These are phyloP conservation scores for Auricularia auricula-judae DNA, from an alignment of 768 basidiomycete genomes.

Conservation along the genomic window DNA sequence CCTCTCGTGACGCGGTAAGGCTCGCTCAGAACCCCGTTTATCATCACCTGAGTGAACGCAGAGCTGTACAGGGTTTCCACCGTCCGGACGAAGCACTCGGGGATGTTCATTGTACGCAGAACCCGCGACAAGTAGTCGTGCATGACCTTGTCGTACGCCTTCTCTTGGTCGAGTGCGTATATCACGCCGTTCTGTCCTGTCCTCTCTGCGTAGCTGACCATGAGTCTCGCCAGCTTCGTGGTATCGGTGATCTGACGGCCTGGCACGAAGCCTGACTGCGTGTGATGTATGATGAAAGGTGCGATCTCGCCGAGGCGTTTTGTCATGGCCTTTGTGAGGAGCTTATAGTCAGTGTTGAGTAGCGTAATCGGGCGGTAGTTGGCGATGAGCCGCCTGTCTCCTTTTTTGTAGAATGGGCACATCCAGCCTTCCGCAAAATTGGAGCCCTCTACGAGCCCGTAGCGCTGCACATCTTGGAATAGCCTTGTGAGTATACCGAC, in stretches of 20 bases:
- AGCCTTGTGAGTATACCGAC: constrained; percentile 20
- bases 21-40: constrained; percentile 22
- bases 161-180: constrained; percentile 11
- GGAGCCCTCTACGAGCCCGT: constrained; percentile 10
- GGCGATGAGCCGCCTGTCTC: constrained; percentile 3
- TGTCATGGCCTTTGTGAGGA: constrained; percentile 17
- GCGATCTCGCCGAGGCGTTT: constrained; percentile 10
- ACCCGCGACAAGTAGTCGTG: constrained; percentile 11
- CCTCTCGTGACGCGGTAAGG: constrained; percentile 20
- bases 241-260: constrained; percentile 23
- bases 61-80: constrained; percentile 19
- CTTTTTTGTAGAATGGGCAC: constrained; percentile 29
- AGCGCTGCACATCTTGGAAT: constrained; percentile 31
- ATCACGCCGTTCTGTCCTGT: constrained; percentile 9
- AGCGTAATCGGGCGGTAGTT: constrained; percentile 15
- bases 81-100: constrained; percentile 12
- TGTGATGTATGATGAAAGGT: constrained; percentile 17
- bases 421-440: constrained; percentile 22
- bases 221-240: constrained; percentile 14
- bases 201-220: constrained; percentile 9
- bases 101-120: constrained; percentile 5
- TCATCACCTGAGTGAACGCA: constrained; percentile 19
- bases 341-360: constrained; percentile 23
- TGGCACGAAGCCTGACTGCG: constrained; percentile 30
- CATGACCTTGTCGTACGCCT: constrained; percentile 13